A percentile compares a stretch with the other conserved stretches of the same genome.
These are phyloP conservation scores for Lineolata rhizophorae DNA, from an alignment of 495 filamentous ascomycete genomes.

Conservation along the genomic window DNA sequence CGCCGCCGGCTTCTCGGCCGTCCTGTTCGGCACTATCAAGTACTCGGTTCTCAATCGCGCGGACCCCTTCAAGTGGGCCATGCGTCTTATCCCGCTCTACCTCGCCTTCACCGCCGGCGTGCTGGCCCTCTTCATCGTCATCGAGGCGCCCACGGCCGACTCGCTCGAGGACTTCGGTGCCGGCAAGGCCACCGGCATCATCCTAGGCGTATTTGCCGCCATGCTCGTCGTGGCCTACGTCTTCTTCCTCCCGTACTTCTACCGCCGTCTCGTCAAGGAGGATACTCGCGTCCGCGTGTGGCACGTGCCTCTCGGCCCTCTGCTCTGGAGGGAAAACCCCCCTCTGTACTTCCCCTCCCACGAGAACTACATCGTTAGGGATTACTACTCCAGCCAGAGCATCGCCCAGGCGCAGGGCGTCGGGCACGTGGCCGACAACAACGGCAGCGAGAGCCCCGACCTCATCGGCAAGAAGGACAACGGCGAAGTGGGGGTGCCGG, in stretches of 20 bases:
- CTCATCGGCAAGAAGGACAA: background rate
- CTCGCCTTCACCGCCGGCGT: slow-evolving; percentile 36
- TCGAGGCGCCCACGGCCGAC: slow-evolving; percentile 25
- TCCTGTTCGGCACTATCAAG: slow-evolving; percentile 43
- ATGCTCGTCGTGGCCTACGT: slow-evolving; percentile 26
- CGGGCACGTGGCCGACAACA: slow-evolving; percentile 7
- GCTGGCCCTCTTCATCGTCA: slow-evolving; percentile 40
- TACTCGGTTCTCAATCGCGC: slow-evolving; percentile 34
- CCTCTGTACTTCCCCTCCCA: slow-evolving; percentile 9
- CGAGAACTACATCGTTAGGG: slow-evolving; percentile 19
- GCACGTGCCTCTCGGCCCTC: slow-evolving; percentile 32
- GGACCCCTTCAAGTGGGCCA: slow-evolving; percentile 22
- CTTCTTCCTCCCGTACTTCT: slow-evolving; percentile 42
- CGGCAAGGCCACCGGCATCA: slow-evolving; percentile 29
- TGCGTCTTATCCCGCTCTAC: slow-evolving; percentile 37
- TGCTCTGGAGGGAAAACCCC: slow-evolving; percentile 20
- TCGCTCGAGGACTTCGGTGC: slow-evolving; percentile 26
- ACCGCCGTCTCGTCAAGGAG: slow-evolving; percentile 31
- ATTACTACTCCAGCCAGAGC: slow-evolving; percentile 31
- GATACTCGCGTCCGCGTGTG: slow-evolving; percentile 35
- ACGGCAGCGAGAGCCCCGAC: background rate
- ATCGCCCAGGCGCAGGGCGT: too few relatives aligned
- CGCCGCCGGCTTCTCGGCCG: slow-evolving; percentile 31
- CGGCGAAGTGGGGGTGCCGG: background rate
- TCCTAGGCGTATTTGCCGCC: slow-evolving; percentile 34